Base-by-base conservation (phyloP, 2,329 filamentous ascomycete genomes). In the Aspergillus niger region DNA sequence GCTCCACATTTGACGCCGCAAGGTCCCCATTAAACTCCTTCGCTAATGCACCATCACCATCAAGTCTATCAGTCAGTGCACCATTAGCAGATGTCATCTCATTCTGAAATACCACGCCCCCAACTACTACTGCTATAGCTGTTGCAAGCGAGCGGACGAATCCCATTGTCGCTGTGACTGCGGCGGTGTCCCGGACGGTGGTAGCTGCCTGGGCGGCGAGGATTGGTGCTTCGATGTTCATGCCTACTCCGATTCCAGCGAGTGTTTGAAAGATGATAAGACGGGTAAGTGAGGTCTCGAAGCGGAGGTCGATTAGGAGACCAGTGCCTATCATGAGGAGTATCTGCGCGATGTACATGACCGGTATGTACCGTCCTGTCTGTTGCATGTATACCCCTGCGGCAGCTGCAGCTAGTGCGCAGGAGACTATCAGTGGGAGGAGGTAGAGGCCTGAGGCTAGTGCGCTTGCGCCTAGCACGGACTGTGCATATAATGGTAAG, bases 81-180 rank as follows among this genome's bases (percentile, higher is more conserved):
- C 10, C 44, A 10, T 48, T 24, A 24, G 10, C 26, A 20, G 49
- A 8, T 1, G 10, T 8, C 72, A 73, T 74, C 38, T 20, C 70
- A 71, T 92, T 91, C 75, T 91, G 87, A 77, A 93, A 92, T 38
- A 93, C 83, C 49, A 91, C 89, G n/a, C 89, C 87, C 24, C 91
- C 91, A 41, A 92, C 81, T 1, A 91, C 89, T 55, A 92, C 83
- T 0, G 86, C 87, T 20, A 88, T 83, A 2, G 87, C 83, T 0
- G 87, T 90, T 8, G 86, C 87, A 3, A 92, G 78, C 66, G 90
- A 89, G 20, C 90, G 85, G 7, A 88, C 81, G 61, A 86, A 84
- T 0, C 77, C 77, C 3, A 85, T 72, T 0, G 83, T 83, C 0
- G 82, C 80, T 0, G 82, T 85, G 0, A 83, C 84, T 0, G 80